Conservation (phyloP, 2,329 filamentous ascomycete species). For the Pseudogymnoascus sp. region DNA sequence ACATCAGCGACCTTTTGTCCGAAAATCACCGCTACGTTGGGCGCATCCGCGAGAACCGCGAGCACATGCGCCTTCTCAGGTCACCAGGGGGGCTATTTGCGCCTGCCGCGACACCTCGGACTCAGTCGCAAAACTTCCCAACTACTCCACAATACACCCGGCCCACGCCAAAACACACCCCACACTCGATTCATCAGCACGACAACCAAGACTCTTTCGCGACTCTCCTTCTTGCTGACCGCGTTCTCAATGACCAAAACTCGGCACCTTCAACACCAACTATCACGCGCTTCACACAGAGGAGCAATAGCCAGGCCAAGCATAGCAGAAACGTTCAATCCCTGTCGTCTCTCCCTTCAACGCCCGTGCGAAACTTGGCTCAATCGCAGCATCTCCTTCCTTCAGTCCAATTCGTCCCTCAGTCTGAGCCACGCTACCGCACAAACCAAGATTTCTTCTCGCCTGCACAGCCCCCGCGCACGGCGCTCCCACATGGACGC, state of each 20-base stretch:
- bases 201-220: slow-evolving; percentile 60
- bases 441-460: slow-evolving; percentile 13
- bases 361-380: slow-evolving; percentile 46
- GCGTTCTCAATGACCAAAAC: slow-evolving; percentile 71
- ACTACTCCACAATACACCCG: slow-evolving; percentile 37
- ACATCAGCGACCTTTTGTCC: slow-evolving; percentile 60
- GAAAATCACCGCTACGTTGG: slow-evolving; percentile 70
- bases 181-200: slow-evolving; percentile 35
- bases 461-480: slow-evolving; percentile 32
- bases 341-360: slow-evolving; percentile 74
- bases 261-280: slow-evolving; percentile 65
- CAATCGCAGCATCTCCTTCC: slow-evolving; percentile 46
- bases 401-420: slow-evolving; percentile 53
- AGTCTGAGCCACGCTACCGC: slow-evolving; percentile 47
- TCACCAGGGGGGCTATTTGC: slow-evolving; percentile 64
- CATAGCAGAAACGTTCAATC: slow-evolving; percentile 74
- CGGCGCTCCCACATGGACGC: background rate
- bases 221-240: slow-evolving; percentile 62
- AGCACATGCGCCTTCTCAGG: slow-evolving; percentile 73
- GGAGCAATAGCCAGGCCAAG: slow-evolving; percentile 41
- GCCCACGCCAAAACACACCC: slow-evolving; percentile 40
- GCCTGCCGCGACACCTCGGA: slow-evolving; percentile 46
- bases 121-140: slow-evolving; percentile 38
- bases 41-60: slow-evolving; percentile 80
- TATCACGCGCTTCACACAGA: slow-evolving; percentile 21